A percentile compares a stretch with the other conserved stretches of the same genome.
These are phyloP conservation scores for Arthroderma sp. DNA, from an alignment of 2,329 filamentous ascomycete genomes.

Conservation along the genomic window DNA sequence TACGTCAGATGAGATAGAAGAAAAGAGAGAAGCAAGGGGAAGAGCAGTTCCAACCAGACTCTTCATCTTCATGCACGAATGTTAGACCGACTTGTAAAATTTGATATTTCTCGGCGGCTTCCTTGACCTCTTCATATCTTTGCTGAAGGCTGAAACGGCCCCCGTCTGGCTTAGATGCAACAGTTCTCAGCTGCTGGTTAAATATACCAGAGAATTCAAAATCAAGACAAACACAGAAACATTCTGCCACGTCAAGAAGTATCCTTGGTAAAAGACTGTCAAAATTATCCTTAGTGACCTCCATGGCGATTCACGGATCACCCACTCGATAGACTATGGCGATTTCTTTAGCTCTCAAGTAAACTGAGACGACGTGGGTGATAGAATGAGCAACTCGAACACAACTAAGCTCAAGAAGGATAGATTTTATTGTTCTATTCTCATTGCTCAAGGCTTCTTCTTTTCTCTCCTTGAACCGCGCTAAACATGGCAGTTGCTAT, in stretches of 20 bases:
- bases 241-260: constrained; percentile 43
- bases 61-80: constrained; percentile 44
- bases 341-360: too few species aligned
- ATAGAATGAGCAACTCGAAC: too few species aligned
- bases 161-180: constrained; percentile 18
- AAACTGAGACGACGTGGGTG: too few species aligned
- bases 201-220: constrained; percentile 54
- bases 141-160: constrained; percentile 43
- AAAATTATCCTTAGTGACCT: constrained; percentile 41
- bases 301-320: constrained; percentile 33
- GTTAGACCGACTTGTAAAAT: constrained; percentile 56
- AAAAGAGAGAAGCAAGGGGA: not conserved
- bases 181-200: constrained; percentile 21
- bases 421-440: too few species aligned
- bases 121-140: constrained; percentile 47
- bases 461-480: too few species aligned
- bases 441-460: too few species aligned
- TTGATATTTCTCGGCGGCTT: constrained; percentile 48
- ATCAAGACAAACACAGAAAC: constrained; percentile 51
- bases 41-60: constrained; percentile 28
- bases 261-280: constrained; percentile 40
- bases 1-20: not conserved
- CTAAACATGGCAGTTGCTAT: too few species aligned
- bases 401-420: too few species aligned
- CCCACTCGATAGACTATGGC: too few species aligned